Percentiles rank a stretch among this genome's conserved stretches.
phyloP scores from a whole-genome alignment of 2,329 filamentous ascomycete genomes.

The Purpureocillium lavendulum region DNA sequence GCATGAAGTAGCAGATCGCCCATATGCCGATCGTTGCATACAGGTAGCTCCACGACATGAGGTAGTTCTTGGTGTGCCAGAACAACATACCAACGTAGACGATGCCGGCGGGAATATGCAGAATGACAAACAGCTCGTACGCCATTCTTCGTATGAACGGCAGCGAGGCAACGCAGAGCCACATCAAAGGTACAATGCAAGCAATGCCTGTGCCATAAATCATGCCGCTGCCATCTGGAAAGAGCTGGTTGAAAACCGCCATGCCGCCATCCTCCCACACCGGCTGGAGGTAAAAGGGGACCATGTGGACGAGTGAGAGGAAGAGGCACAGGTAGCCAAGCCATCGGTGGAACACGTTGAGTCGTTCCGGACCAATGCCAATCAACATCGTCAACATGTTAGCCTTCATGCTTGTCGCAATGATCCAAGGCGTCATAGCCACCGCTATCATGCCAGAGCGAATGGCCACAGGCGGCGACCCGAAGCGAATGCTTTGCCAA shows the following conservation, averaged over 20 bases:
- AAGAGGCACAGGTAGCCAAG: conserved; percentile 79
- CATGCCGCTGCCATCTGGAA: conserved; percentile 54
- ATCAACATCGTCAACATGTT: conserved; percentile 79
- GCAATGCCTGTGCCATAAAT: conserved; percentile 83
- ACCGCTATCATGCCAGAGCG: conserved; percentile 87
- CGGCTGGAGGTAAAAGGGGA: conserved; percentile 86
- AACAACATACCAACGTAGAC: conserved; percentile 79
- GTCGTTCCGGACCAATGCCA: conserved; percentile 82
- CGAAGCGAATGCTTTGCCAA: conserved; percentile 77
- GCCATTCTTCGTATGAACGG: conserved; percentile 67
- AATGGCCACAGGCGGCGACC: conserved; percentile 81
- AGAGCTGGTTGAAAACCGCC: conserved; percentile 60
- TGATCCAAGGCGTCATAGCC: conserved; percentile 86
- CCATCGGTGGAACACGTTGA: conserved; percentile 93
- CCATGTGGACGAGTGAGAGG: conserved; percentile 71
- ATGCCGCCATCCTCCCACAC: conserved; percentile 74
- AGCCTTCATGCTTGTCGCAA: conserved; percentile 83
- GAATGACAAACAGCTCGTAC: conserved; percentile 77
- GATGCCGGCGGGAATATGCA: conserved; percentile 76
- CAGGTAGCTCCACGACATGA: conserved; percentile 85
- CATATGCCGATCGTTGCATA: conserved; percentile 75
- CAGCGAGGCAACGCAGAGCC: conserved; percentile 79
- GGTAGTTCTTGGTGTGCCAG: conserved; percentile 92
- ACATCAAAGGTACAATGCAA: conserved; percentile 69
- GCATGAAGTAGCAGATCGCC: conserved; percentile 62